Evolutionary conservation across 305 asterid genomes (phyloP).

Genomic region (Nicotiana rustica): DNA sequence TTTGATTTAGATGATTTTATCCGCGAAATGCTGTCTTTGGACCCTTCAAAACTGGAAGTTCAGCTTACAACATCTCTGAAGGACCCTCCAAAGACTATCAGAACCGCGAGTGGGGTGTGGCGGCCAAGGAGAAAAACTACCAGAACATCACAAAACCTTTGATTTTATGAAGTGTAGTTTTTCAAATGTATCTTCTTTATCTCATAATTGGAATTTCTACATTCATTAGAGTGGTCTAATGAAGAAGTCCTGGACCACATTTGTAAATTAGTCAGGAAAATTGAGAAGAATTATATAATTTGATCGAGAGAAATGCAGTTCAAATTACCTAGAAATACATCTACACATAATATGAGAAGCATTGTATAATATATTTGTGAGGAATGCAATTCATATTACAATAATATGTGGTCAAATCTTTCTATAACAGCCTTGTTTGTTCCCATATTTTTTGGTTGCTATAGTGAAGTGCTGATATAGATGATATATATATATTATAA

Average conservation of each 20-base stretch:
- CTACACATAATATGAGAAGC: neutral
- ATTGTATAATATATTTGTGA: neutral
- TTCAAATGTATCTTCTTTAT: constrained; percentile 10
- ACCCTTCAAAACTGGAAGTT: constrained; percentile 72
- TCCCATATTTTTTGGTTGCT: no score
- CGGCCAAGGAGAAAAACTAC: constrained; percentile 30
- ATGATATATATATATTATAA: no score
- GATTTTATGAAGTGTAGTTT: neutral
- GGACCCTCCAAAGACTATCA: constrained; percentile 37
- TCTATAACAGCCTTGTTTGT: no score
- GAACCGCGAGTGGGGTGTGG: constrained; percentile 36
- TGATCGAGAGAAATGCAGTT: neutral
- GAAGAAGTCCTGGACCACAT: constrained; percentile 7
- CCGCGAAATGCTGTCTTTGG: constrained; percentile 59
- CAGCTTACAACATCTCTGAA: constrained; percentile 45
- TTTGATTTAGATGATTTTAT: constrained; percentile 74
- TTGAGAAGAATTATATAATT: constrained; percentile 25
- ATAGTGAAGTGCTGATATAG: no score
- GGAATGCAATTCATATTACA: neutral
- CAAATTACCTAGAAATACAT: constrained; percentile 18
- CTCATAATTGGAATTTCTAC: neutral
- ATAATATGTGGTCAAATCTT: no score
- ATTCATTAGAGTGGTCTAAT: constrained; percentile 10
- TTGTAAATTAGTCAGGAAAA: constrained; percentile 31
- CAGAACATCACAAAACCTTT: constrained; percentile 2